Evolutionary conservation across 345 rosid genomes (phyloP).

Genomic region (Brassica rapa): DNA sequence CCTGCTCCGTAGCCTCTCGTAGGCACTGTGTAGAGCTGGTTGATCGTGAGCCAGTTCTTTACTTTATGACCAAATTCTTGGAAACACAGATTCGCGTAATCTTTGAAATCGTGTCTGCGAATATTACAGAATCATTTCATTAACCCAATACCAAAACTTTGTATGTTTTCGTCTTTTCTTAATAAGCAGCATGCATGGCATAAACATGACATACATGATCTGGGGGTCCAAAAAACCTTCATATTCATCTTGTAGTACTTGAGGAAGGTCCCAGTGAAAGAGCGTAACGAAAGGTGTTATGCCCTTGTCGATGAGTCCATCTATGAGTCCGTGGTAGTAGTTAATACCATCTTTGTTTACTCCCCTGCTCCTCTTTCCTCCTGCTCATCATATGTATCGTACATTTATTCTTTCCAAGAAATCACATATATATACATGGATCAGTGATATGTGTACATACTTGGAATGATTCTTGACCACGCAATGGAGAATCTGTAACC

Average conservation of each 20-base stretch:
- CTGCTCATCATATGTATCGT: conserved; percentile 28
- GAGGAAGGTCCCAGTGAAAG: conserved; percentile 59
- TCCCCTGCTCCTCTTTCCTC: conserved; percentile 45
- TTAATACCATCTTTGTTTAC: conserved; percentile 42
- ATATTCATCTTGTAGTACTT: conserved; percentile 48
- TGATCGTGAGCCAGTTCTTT: conserved; percentile 50
- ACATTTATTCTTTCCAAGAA: background rate
- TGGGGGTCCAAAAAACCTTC: conserved; percentile 45
- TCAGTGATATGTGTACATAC: conserved; percentile 3
- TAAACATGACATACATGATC: conserved; percentile 22
- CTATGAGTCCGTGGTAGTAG: conserved; percentile 49
- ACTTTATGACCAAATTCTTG: conserved; percentile 46
- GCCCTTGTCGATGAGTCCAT: conserved; percentile 40
- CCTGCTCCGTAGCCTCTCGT: conserved; percentile 35
- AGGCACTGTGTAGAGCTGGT: conserved; percentile 41
- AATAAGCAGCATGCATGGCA: background rate
- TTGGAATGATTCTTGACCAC: conserved; percentile 39
- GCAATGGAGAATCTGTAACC: conserved; percentile 41
- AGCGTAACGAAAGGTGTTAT: conserved; percentile 49
- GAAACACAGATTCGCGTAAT: conserved; percentile 47
- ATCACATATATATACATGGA: background rate
- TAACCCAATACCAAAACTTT: background rate
- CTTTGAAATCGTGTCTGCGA: conserved; percentile 37
- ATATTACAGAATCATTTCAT: background rate
- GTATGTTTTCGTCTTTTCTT: background rate